Base-by-base conservation (phyloP, 371 early-diverging fungal genomes). In the Saksenaea vasiformis region DNA sequence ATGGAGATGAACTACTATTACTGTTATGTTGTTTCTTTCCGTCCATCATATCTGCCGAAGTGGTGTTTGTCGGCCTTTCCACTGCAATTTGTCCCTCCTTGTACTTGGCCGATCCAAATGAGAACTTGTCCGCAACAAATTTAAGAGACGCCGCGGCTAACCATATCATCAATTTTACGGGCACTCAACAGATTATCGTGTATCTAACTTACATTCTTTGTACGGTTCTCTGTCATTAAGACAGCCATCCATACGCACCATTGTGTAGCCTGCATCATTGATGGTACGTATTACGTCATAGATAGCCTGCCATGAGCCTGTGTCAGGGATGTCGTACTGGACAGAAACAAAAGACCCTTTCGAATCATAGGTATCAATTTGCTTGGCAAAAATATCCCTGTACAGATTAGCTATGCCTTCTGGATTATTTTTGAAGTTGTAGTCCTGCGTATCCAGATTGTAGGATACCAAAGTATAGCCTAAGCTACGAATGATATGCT, bases 201-300 rank as follows among this genome's bases (percentile, higher is more conserved):
- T 57, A n/a, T 62, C 26, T 51, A 56, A 53, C 14, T 39, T 53
- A 76, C 76, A 53, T 65, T 84, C 77, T 68, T 79, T 80, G 61
- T 84, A 84, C n/a, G 82, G 84, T n/a, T 77, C 73, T 54, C 71
- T 70, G 59, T 84, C 84, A 38, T 84, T 81, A 13, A 76, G 60
- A 58, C 84, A 84, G 8, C 84, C 84, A 54, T 84, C 84, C 51
- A 84, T 43, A 19, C 84, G 76, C 15, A 84, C 84, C 80, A 84
- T 79, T 62, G 78, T 79, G 59, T 84, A 84, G 15, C 78, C 80
- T 58, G 79, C 72, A 10, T 78, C 70, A 24, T 74, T 64, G 60
- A 84, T 81, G 9, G 77, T 68, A 54, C 81, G 81, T 60, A 84
- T 60, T 60, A 81, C 74, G 54, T 74, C 66, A 14, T 78, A 75